Base-by-base conservation (phyloP, 139 green algal species). In the Coelastrella sp. region DNA sequence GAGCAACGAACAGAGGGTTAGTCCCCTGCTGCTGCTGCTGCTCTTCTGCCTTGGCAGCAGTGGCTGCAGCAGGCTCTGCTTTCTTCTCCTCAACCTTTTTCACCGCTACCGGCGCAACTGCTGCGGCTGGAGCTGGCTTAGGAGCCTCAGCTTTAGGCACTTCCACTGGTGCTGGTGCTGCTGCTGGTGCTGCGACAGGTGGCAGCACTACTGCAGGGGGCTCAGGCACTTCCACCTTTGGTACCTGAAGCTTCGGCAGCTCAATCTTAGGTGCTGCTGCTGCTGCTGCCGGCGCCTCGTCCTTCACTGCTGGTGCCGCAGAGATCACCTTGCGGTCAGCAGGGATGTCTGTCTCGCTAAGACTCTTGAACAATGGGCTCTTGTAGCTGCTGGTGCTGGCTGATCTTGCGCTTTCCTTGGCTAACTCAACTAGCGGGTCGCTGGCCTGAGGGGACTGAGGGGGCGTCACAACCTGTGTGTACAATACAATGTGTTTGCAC, bases 291-390 rank as follows among this genome's bases (percentile, higher is more conserved):
- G 60, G n/a, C 61, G 80, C 59, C 22, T 56, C 61, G 14, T 22
- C 20, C 61, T 75, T 60, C 5, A 74, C 60, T 5, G 5, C 80
- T 60, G 80, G 59, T 60, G 60, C 80, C 20, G 76, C 80, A 22
- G 20, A 4, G 20, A 56, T 17, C 22, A 65, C 73, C 56, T 7
- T 64, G 19, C 71, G 61, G 4, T 74, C 19, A 8, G 68, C 17
- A 13, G 58, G n/a, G 0, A 17, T 13, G 3, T 59, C 73, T 23
- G 57, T 19, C 7, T 79, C 68, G 47, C n/a, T 59, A 54, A 23
- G 32, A 7, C 71, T 22, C 85, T 89, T 89, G 73, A 83, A 82
- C 71, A 82, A 54, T 5, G 85, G 85, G 14, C 57, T 75, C n/a
- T 57, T 61, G 56, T 82, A 89, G 73, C 47, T 54, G 58, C 65